These are phyloP conservation scores for Geranomyces michiganensis DNA, from an alignment of 192 early-diverging fungal genomes.

Conservation along the genomic window DNA sequence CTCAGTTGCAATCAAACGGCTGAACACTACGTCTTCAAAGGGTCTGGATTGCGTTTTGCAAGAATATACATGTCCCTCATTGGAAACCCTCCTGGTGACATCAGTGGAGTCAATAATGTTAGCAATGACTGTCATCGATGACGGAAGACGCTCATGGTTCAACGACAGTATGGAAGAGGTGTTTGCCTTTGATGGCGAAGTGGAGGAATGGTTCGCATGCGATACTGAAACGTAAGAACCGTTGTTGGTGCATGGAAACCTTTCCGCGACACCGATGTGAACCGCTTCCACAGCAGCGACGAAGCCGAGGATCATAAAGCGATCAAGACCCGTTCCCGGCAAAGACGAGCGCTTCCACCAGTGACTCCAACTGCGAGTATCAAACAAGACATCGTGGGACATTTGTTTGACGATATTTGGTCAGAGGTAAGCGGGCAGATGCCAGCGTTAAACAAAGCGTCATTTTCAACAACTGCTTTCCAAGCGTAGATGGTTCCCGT, in stretches of 20 bases:
- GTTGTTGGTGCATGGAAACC: not conserved
- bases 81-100: not conserved
- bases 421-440: constrained; percentile 47
- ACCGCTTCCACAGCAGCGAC: not conserved
- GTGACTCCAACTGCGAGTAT: constrained; percentile 44
- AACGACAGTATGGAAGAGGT: constrained; percentile 37
- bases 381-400: constrained; percentile 43
- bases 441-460: constrained; percentile 11
- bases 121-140: constrained; percentile 2
- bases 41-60: constrained; percentile 8
- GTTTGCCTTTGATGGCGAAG: constrained; percentile 37
- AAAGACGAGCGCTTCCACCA: constrained; percentile 27
- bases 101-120: not conserved
- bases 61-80: constrained; percentile 12
- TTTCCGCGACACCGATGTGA: not conserved
- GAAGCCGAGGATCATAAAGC: constrained; percentile 14
- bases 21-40: too few relatives aligned
- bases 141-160: not conserved
- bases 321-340: constrained; percentile 14
- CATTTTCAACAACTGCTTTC: not conserved
- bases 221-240: constrained; percentile 29
- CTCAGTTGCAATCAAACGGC: too few relatives aligned
- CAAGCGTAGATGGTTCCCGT: constrained; percentile 34
- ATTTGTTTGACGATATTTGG: constrained; percentile 56
- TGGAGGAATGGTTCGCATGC: constrained; percentile 45